A percentile compares a stretch with the other conserved stretches of the same genome.
Conservation (phyloP, 164 flowering plant genomes). For the Akebia trifoliata region DNA sequence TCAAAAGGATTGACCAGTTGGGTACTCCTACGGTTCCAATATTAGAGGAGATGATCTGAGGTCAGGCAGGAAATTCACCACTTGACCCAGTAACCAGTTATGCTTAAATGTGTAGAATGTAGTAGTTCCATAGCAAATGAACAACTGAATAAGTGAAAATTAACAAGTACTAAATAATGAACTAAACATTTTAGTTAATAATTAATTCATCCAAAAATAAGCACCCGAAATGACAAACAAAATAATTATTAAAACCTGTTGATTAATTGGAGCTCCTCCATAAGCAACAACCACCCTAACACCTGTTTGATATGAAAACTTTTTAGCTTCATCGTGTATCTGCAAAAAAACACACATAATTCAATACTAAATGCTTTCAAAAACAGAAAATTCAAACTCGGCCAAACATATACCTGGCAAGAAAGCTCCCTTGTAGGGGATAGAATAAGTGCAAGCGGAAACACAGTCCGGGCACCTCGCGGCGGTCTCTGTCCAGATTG, state of each 20-base stretch:
- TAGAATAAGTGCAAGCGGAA: slow-evolving; percentile 68
- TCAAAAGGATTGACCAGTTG: too few species aligned
- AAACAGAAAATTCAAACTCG: not conserved
- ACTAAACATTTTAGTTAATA: not conserved
- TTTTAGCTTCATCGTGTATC: slow-evolving; percentile 82
- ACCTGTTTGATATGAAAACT: slow-evolving; percentile 75
- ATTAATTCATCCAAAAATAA: not conserved
- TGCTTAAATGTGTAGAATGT: too few species aligned
- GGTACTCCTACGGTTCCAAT: too few species aligned
- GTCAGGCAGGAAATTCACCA: too few species aligned
- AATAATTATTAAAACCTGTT: slow-evolving; percentile 42
- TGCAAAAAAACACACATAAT: slow-evolving; percentile 15
- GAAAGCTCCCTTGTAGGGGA: slow-evolving; percentile 80
- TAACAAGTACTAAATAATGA: not conserved
- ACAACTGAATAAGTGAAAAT: too few species aligned
- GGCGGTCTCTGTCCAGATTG: slow-evolving; percentile 37
- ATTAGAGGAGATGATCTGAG: too few species aligned
- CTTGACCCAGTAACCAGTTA: too few species aligned
- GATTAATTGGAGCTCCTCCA: slow-evolving; percentile 82
- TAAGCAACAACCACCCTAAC: slow-evolving; percentile 78
- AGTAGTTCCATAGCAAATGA: too few species aligned
- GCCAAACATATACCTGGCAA: slow-evolving; percentile 33
- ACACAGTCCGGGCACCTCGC: slow-evolving; percentile 49
- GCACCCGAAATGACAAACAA: not conserved
- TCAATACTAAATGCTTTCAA: not conserved